Percentiles rank a stretch among this genome's conserved stretches.
Evolutionary conservation across 1,284 basidiomycete species (phyloP).

Genomic region (Stereum hirsutum): DNA sequence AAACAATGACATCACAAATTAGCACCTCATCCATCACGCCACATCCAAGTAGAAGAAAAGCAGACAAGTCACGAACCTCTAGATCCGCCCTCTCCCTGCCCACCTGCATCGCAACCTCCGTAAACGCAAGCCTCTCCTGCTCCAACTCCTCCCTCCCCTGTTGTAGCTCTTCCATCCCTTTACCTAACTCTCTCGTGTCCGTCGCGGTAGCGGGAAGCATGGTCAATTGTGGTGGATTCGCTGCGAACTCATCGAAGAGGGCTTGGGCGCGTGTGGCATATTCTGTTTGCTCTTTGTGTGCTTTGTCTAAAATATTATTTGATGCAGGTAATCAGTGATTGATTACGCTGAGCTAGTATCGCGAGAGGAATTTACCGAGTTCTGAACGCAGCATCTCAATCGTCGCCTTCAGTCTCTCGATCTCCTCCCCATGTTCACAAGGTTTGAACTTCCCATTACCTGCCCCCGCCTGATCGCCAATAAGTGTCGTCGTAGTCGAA

Average conservation of each 20-base stretch:
- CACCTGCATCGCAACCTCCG: constrained; percentile 52
- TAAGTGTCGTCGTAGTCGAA: no score
- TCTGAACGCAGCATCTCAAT: constrained; percentile 43
- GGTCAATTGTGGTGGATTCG: constrained; percentile 19
- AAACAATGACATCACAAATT: not conserved
- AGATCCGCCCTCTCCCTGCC: constrained; percentile 57
- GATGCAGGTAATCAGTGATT: constrained; percentile 5
- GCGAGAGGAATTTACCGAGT: constrained; percentile 34
- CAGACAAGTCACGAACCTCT: constrained; percentile 41
- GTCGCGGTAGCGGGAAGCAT: constrained; percentile 16
- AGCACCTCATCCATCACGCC: no score
- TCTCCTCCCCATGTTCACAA: no score
- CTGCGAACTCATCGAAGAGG: constrained; percentile 41
- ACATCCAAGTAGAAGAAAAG: not conserved
- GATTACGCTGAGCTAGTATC: no score
- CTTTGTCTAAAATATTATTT: constrained; percentile 32
- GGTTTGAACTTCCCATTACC: no score
- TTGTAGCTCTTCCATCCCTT: constrained; percentile 42
- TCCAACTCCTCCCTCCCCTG: constrained; percentile 49
- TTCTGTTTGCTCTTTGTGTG: constrained; percentile 32
- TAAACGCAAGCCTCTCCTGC: constrained; percentile 56
- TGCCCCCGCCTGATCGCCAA: no score
- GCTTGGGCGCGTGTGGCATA: constrained; percentile 32
- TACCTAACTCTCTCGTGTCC: no score
- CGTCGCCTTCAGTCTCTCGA: constrained; percentile 34